Conservation (phyloP, 2,329 filamentous ascomycete genomes). For the Alternaria tenuissima region DNA sequence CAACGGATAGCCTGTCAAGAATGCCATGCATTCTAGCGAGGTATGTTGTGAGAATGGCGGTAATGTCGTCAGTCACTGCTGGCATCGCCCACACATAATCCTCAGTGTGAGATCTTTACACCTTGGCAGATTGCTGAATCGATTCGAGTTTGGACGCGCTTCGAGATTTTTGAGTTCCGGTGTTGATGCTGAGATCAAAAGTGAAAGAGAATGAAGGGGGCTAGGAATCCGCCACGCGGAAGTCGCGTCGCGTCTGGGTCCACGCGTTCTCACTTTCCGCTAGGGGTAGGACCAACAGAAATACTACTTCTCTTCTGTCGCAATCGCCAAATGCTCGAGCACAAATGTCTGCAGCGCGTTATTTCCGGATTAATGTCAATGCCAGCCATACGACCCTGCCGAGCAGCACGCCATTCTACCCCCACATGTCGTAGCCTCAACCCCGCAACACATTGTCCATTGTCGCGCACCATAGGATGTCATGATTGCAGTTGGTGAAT, state of each 20-base stretch:
- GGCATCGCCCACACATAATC: neutral
- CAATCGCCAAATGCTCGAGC: neutral
- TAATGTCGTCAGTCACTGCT: conserved; percentile 8
- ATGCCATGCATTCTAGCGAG: neutral
- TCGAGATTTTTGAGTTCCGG: neutral
- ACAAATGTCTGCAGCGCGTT: neutral
- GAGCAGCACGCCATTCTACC: conserved; percentile 30
- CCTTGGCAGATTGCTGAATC: neutral
- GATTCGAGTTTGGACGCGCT: neutral
- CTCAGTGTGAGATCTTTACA: neutral
- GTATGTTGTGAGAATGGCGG: conserved; percentile 5
- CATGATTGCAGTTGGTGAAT: neutral
- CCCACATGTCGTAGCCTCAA: conserved; percentile 30
- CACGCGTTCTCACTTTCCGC: neutral
- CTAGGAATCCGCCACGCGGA: neutral
- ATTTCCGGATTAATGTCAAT: neutral
- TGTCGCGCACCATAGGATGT: neutral
- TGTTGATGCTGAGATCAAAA: neutral
- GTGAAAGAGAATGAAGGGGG: neutral
- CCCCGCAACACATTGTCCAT: conserved; percentile 22
- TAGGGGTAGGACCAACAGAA: neutral
- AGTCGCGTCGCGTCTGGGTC: neutral
- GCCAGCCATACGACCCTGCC: neutral
- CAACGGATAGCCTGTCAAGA: neutral
- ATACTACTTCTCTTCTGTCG: neutral